Evolutionary conservation across 2,329 filamentous ascomycete genomes (phyloP), one percentile per base, ranked within the genome.

Genomic region (Talaromyces amestolkiae): DNA sequence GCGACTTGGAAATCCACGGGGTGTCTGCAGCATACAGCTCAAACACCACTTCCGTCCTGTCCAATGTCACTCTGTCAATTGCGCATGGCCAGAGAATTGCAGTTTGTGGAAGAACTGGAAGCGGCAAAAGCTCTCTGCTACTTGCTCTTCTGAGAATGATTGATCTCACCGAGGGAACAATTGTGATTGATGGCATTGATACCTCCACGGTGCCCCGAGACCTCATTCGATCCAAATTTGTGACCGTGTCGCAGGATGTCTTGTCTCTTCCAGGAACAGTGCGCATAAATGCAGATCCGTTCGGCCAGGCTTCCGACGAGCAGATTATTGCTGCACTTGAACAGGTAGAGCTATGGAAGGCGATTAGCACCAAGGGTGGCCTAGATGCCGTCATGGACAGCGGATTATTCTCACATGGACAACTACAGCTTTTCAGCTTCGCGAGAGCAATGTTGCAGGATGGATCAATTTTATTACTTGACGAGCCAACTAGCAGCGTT

Each of bases 381-480:
- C 70, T 82, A 2, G 74, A 78, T 66, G 73, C 75, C 1, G 72
- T 76, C 0, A 80, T 89, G 68, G 77, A 79, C 15, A 75, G 80
- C 1, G 79, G 83, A 9, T 76, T 79, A 59, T 77, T 87, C 7
- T 84, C 81, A 5, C 82, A 84, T 39, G 88, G 88, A 0, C 87
- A 90, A 72, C 82, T 82, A 47, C 88, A 90, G 70, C 79, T 90
- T 0, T 87, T 90, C 68, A 86, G 83, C 67, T 80, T 90, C 1
- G 87, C 85, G 0, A 75, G 87, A 0, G 87, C 86, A 0, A 78
- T 89, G 17, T 72, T 90, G 8, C 76, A 82, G 10, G 71, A 74
- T 3, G 75, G 76, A 51, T 77, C 76, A 35, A 75, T 82, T 61
- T 72, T 82, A 15, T 75, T 82, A 35, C 74, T 82, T 31, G 80